phyloP scores from a whole-genome alignment of 2,329 filamentous ascomycete species.

The Colletotrichum endophyticum region DNA sequence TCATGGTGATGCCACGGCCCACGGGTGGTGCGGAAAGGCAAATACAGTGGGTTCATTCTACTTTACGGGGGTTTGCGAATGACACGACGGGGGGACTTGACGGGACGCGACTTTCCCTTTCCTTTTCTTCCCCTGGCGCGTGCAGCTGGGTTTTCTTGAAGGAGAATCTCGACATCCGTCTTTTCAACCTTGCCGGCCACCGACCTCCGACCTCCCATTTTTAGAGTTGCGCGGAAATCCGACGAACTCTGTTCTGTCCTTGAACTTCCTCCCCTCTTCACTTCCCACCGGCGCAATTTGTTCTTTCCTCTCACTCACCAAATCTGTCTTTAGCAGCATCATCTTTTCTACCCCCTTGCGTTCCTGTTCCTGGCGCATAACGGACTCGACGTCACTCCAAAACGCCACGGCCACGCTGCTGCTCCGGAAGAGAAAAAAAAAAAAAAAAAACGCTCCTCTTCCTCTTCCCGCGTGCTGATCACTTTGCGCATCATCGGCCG shows the following conservation, averaged over 20 bases:
- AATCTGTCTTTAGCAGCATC: background rate
- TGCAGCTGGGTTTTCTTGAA: background rate
- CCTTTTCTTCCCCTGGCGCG: background rate
- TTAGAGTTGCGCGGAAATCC: background rate
- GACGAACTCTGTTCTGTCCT: background rate
- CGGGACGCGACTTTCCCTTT: background rate
- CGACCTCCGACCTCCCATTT: background rate
- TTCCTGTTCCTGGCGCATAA: slow-evolving; percentile 6
- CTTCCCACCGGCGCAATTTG: background rate
- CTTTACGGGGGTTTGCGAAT: background rate
- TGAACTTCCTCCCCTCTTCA: background rate
- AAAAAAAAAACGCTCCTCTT: background rate
- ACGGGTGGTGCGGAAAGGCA: background rate
- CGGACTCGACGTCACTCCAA: slow-evolving; percentile 3
- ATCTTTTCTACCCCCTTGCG: background rate
- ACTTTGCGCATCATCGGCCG: background rate
- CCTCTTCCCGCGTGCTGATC: background rate
- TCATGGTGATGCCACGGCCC: background rate
- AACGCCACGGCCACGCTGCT: background rate
- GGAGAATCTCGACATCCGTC: background rate
- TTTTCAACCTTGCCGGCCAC: background rate
- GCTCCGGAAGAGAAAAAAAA: background rate
- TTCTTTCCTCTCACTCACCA: background rate
- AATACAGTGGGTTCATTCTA: background rate
- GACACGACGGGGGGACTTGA: background rate